These are phyloP conservation scores for Sclerospora graminicola DNA, from an alignment of 352 stramenopile species.

Conservation along the genomic window DNA sequence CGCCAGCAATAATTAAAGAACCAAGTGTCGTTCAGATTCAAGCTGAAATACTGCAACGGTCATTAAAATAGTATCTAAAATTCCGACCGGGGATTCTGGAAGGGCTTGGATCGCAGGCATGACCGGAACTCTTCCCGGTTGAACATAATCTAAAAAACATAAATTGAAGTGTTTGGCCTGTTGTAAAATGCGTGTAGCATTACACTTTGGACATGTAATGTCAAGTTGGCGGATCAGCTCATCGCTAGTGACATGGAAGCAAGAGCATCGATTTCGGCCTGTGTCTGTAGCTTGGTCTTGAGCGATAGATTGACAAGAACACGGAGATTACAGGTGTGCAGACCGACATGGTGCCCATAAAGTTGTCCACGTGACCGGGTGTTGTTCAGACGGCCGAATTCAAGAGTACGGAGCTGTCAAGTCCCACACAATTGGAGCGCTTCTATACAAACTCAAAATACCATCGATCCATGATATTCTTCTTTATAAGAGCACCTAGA, in stretches of 20 bases:
- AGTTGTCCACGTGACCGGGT: slow-evolving; percentile 94
- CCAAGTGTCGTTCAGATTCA: no score
- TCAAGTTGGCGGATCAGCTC: slow-evolving; percentile 27
- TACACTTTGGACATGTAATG: slow-evolving; percentile 51
- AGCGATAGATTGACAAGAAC: slow-evolving; percentile 70
- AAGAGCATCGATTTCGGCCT: slow-evolving; percentile 45
- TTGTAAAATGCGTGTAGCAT: slow-evolving; percentile 38
- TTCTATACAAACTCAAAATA: slow-evolving; percentile 94
- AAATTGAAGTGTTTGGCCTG: slow-evolving; percentile 94
- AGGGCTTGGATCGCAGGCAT: no score
- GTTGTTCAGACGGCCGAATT: slow-evolving; percentile 92
- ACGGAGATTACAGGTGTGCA: slow-evolving; percentile 89
- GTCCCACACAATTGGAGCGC: slow-evolving; percentile 89
- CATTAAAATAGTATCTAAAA: no score
- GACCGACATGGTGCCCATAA: slow-evolving; percentile 97
- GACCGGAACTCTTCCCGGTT: no score
- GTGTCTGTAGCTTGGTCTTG: slow-evolving; percentile 32
- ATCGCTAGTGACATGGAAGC: no score
- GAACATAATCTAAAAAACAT: no score
- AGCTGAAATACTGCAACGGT: no score
- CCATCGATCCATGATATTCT: slow-evolving; percentile 96
- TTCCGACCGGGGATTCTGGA: no score
- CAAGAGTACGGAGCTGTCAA: slow-evolving; percentile 95
- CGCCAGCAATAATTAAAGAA: no score
- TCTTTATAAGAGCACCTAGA: slow-evolving; percentile 90